These are phyloP conservation scores for Suhomyces guaymorum DNA, from an alignment of 1,139 yeast genomes.

Conservation along the genomic window DNA sequence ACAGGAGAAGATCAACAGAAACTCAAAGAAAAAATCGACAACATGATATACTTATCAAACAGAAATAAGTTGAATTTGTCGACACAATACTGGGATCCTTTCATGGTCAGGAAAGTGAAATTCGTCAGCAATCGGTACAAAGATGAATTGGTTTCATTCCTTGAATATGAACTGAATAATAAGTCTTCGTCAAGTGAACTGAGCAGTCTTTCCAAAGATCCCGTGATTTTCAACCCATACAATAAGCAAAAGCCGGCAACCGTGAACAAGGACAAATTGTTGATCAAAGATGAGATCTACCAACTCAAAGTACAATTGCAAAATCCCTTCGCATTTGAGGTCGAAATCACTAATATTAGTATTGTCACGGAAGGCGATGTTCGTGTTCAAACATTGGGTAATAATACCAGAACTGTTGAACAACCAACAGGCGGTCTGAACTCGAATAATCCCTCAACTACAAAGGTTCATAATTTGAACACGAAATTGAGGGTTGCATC, in stretches of 20 bases:
- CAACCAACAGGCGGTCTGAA: slow-evolving; percentile 3
- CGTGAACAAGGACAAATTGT: slow-evolving; percentile 32
- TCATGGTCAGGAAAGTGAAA: slow-evolving; percentile 54
- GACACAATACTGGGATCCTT: slow-evolving; percentile 70
- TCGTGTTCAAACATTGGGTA: slow-evolving; percentile 31
- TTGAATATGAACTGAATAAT: slow-evolving; percentile 25
- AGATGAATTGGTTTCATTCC: slow-evolving; percentile 37
- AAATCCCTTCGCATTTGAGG: slow-evolving; percentile 79
- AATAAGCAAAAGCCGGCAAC: slow-evolving; percentile 18
- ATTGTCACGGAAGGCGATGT: slow-evolving; percentile 38
- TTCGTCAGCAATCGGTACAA: slow-evolving; percentile 27
- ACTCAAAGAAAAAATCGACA: slow-evolving; percentile 30
- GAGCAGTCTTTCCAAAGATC: slow-evolving; percentile 7
- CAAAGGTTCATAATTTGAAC: slow-evolving; percentile 1
- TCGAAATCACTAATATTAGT: slow-evolving; percentile 58
- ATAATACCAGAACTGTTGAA: slow-evolving; percentile 9
- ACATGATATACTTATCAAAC: slow-evolving; percentile 21
- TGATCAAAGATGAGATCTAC: slow-evolving; percentile 58
- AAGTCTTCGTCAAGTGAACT: too few relatives aligned
- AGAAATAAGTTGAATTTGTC: slow-evolving; percentile 20
- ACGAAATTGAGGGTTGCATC: slow-evolving; percentile 2
- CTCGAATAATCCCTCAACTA: neutral
- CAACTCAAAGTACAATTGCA: slow-evolving; percentile 60
- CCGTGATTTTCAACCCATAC: slow-evolving; percentile 38
- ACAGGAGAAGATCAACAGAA: slow-evolving; percentile 39